Base-by-base conservation (phyloP, 257 asterid species). In the Solanum clarkiae region DNA sequence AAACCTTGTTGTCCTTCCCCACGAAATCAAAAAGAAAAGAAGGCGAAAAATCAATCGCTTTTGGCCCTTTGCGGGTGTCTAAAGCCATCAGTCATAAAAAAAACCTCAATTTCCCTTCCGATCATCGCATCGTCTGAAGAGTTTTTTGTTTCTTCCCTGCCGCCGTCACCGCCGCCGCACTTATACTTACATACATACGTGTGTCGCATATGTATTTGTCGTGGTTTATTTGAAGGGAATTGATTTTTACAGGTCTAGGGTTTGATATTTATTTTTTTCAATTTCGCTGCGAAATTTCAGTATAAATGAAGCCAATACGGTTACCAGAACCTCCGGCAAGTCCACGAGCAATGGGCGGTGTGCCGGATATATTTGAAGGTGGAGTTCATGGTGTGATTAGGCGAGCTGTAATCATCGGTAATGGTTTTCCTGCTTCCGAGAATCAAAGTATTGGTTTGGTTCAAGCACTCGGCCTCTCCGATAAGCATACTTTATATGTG, bases 311-410 rank as follows among this genome's bases (percentile, higher is more conserved):
- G 93, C 98, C 98, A 62, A 96, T 96, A 56, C 91, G 93, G 93
- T 92, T 96, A 82, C 99, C 99, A 87, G 96, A 92, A 88, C 99
- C 98, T 42, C 98, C 98, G 77, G 90, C 90, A 56, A 96, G 98
- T 90, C 97, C 98, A 12, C 92, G 83, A 80, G 86, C 90, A 60
- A 89, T 90, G 71, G 91, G 93, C 14, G 95, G 98, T 83, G 88
- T 93, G 68, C 95, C 97, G 42, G 98, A 95, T 80, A 93, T 97
- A 79, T 97, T 97, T 86, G 98, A 94, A 69, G 95, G 91, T 80
- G 99, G 97, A 32, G 93, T 94, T 65, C 88, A 90, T 85, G 93
- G 93, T 70, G 93, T 93, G 66, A 87, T 97, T 75, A 93, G 98
- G 56, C 94, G 99, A 24, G 98, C 98, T n/a, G 95, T 97, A 56